Conservation (phyloP, 495 filamentous ascomycete species). For the Tricharina praecox region DNA sequence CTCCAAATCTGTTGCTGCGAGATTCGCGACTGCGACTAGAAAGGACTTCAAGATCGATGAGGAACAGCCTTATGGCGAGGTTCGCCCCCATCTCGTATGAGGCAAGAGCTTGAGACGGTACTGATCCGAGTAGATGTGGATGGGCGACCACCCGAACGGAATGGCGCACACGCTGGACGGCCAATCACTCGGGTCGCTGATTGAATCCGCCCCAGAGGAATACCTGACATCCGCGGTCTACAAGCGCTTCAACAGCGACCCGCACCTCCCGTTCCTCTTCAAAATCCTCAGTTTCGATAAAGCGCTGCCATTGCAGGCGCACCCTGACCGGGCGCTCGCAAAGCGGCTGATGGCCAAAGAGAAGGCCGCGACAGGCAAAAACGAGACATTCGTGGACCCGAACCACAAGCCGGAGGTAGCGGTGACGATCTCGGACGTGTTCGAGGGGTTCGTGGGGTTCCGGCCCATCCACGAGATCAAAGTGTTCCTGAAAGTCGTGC, state of each 20-base stretch:
- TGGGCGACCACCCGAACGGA: conserved; percentile 60
- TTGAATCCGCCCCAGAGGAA: conserved; percentile 44
- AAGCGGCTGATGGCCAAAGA: conserved; percentile 44
- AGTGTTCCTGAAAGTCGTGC: conserved; percentile 38
- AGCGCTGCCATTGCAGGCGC: conserved; percentile 66
- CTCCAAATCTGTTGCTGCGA: conserved; percentile 50
- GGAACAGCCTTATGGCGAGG: conserved; percentile 41
- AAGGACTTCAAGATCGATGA: conserved; percentile 53
- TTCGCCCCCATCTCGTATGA: conserved; percentile 2
- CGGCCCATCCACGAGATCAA: conserved; percentile 48
- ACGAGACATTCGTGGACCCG: conserved; percentile 44
- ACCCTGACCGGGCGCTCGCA: conserved; percentile 52
- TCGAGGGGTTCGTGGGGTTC: conserved; percentile 65
- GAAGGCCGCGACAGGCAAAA: conserved; percentile 25
- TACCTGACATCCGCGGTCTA: conserved; percentile 48
- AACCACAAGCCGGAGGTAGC: conserved; percentile 81
- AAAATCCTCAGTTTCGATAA: conserved; percentile 68
- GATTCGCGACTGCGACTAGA: conserved; percentile 47
- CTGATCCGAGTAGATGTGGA: conserved; percentile 76
- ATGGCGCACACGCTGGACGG: conserved; percentile 46
- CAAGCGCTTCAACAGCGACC: conserved; percentile 37
- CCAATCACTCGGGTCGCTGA: conserved; percentile 45
- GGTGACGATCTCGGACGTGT: conserved; percentile 47
- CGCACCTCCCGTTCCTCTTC: conserved; percentile 55
- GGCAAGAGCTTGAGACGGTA: too few relatives aligned